Evolutionary conservation across 495 filamentous ascomycete genomes (phyloP), one percentile per base, ranked within the genome.

Genomic region (Trichoderma gamsii): DNA sequence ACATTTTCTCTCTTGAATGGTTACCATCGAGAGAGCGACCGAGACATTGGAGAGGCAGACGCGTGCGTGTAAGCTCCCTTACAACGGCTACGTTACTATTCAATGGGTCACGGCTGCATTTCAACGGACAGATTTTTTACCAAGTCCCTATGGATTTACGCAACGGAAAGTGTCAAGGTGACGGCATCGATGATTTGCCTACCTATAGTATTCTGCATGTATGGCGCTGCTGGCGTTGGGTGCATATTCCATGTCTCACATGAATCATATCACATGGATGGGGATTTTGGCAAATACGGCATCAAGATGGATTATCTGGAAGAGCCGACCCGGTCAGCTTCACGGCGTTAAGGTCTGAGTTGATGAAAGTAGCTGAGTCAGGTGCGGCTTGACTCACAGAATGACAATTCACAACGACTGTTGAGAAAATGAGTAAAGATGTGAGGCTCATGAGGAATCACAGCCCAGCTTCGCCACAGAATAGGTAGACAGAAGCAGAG

Each of bases 241-340:
- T 52, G 49, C 18, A 52, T 23, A 52, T 52, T 52, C 18, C 21
- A 1, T 52, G 18, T 52, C 49, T 52, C 49, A 21, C 18, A 21
- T 23, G 44, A 18, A 52, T 52, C 49, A 52, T n/a, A 52, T 52
- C 49, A 52, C 49, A 52, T 23, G 49, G 49, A 52, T 52, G 21
- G 21, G 49, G 3, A 21, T 25, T 21, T 21, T 23, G 15, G n/a
- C 12, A 18, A 2, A n/a, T 18, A 49, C 44, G 44, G 43, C 15
- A 49, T 5, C 4, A 15, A 49, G 44, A 49, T 16, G 15, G 4
- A 16, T 16, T 6, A n/a, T 38, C 5, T 38, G 35, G 8, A 38
- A 5, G 7, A 38, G 35, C 35, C 35, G 44, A 16, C 15, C 44
- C 49, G 49, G n/a, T n/a, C 29, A 29, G 21, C 21, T 7, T 23